Evolutionary conservation across 108 stramenopile genomes (phyloP).

Genomic region (Licmophora abbreviata): DNA sequence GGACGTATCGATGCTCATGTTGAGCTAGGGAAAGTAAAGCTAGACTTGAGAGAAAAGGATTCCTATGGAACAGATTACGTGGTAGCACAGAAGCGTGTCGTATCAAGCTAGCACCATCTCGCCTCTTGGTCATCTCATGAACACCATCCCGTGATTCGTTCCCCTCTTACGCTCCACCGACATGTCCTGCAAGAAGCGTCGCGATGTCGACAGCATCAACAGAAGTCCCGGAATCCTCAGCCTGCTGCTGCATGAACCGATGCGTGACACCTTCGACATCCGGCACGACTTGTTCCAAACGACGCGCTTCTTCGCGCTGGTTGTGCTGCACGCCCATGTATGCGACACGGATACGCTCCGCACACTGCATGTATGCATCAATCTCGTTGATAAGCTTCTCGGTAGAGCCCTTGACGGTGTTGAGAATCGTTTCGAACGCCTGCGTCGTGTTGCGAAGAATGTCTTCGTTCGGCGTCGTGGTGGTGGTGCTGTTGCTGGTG

Average conservation of each 20-base stretch:
- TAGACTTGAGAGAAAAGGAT: too few relatives aligned
- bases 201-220: conserved; percentile 8
- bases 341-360: conserved; percentile 21
- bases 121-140: too few relatives aligned
- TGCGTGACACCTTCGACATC: conserved; percentile 28
- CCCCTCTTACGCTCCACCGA: background rate
- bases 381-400: conserved; percentile 36
- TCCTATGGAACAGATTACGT: too few relatives aligned
- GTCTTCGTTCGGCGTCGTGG: too few relatives aligned
- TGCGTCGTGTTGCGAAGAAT: too few relatives aligned
- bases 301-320: conserved; percentile 26
- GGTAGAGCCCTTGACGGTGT: background rate
- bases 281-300: conserved; percentile 47
- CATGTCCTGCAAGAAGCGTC: conserved; percentile 4
- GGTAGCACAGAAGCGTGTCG: too few relatives aligned
- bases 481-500: too few relatives aligned
- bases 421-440: conserved; percentile 1
- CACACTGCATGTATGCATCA: conserved; percentile 23
- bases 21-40: too few relatives aligned
- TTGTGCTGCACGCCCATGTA: conserved; percentile 26
- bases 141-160: background rate
- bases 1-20: too few relatives aligned
- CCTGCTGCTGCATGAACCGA: too few relatives aligned
- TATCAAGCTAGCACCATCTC: too few relatives aligned
- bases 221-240: background rate